Conservation (phyloP, 2,329 filamentous ascomycete genomes). For the Chaetothyriales sp. region DNA sequence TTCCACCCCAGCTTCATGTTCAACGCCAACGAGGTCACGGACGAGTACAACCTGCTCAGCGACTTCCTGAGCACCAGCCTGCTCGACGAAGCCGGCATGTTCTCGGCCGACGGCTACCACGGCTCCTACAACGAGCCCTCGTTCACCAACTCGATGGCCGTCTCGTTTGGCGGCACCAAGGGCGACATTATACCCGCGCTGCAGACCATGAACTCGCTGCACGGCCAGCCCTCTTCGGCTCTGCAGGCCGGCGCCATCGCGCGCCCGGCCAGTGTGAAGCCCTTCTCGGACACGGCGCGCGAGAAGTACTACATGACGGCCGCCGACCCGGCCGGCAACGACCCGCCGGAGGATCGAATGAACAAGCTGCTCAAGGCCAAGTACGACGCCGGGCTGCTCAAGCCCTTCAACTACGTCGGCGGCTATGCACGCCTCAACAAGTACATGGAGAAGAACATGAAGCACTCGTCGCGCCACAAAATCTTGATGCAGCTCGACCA, state of each 20-base stretch:
- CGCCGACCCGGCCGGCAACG: conserved; percentile 78
- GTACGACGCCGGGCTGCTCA: conserved; percentile 85
- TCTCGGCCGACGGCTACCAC: conserved; percentile 51
- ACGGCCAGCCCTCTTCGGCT: conserved; percentile 23
- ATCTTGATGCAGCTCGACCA: conserved; percentile 83
- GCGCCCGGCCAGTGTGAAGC: conserved; percentile 47
- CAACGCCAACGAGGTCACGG: conserved; percentile 80
- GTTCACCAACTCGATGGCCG: conserved; percentile 32
- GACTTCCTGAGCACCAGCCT: conserved; percentile 90
- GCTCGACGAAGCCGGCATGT: conserved; percentile 61
- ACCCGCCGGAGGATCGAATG: conserved; percentile 86
- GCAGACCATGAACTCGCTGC: conserved; percentile 26
- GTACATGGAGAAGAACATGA: conserved; percentile 84
- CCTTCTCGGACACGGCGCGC: conserved; percentile 49
- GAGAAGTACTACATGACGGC: conserved; percentile 93
- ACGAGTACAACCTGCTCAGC: conserved; percentile 92
- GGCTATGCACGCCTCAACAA: conserved; percentile 79
- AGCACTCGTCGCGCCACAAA: conserved; percentile 69
- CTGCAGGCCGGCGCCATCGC: conserved; percentile 42
- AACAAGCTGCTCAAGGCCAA: conserved; percentile 87
- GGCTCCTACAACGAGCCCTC: conserved; percentile 49
- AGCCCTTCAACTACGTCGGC: conserved; percentile 97
- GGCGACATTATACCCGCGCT: conserved; percentile 24
- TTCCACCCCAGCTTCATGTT: conserved; percentile 94
- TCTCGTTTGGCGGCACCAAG: conserved; percentile 20